Base-by-base conservation (phyloP, 176 grass and related monocot genomes). In the Oryza coarctata region DNA sequence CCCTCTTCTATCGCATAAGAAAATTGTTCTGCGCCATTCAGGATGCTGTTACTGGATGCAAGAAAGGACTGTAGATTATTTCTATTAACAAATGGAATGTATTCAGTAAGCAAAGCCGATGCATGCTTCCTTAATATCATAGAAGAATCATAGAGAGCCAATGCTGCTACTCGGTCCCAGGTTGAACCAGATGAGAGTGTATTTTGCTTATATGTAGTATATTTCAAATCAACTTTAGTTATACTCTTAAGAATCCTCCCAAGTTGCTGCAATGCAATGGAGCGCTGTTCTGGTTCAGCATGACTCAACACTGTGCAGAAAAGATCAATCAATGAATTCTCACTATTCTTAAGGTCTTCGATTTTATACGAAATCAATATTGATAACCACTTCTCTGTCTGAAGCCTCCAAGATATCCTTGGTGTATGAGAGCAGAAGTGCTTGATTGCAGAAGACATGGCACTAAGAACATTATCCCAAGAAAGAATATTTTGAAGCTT, bases 201-300 rank as follows among this genome's bases (percentile, higher is more conserved):
- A 77, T 82, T 82, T 75, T 85, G 81, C 68, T 90, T 65, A 79
- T 72, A 68, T 50, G 65, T 71, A 74, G 60, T 63, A 73, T 30
- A 75, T 80, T 80, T 38, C 44, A 23, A 66, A 81, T 70, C 68
- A 29, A 34, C 73, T 76, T 90, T 79, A 76, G 83, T 67, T 69
- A 79, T 78, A 49, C 83, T 89, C 30, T 34, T 92, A 79, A 92
- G 69, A 82, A 94, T 86, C 68, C 85, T 93, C 80, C 92, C 90
- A 75, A 98, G 90, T 80, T 94, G 92, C 31, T 89, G 88, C 75
- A 98, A 85, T 79, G 95, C 95, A 86, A 98, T 29, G 64, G 75
- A 87, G 7, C 88, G 85, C 61, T 91, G 95, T 86, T 98, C 95
- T 67, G 95, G 95, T 93, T 98, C 95, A 77, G 92, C 76, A 84